Base-by-base conservation (phyloP, 441 rosid species). In the Croton laevigatus region DNA sequence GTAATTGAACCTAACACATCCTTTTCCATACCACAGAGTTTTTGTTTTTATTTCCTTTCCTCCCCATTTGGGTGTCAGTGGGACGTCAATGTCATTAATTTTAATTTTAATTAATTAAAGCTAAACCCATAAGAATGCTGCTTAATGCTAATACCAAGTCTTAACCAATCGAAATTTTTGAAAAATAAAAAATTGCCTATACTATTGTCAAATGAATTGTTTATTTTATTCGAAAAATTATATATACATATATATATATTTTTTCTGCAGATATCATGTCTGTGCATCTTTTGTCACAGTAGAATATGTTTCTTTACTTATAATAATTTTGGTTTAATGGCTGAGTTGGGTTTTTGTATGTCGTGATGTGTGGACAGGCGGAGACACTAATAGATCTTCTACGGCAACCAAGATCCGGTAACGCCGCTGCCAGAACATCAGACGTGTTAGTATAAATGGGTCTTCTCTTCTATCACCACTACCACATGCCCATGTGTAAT, bases 371-470 rank as follows among this genome's bases (percentile, higher is more conserved):
- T 9, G 82, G 74, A 78, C 96, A 90, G 96, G 97, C 97, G 34
- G 91, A 88, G 85, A 68, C 87, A 60, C 73, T 94, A 71, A 88
- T 85, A 72, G 85, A 84, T 76, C 89, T 94, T 65, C 81, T 91
- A 27, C 88, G 98, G 83, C 97, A 85, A 81, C 93, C 95, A 68
- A 91, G 97, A 87, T 88, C 94, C 86, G 82, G 85, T 78, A 73
- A 81, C 81, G 78, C 74, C 75, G 76, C 79, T 83, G 89, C 78
- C 69, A 76, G 84, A 74, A 65, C 80, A 7, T 80, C 90, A 19
- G 63, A 81, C 55, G 73, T 74, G 82, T 81, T 83, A 70, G 86
- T 40, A 10, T 83, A 66, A 76, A 62, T 14, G 57, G n/a, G 1
- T 49, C 6, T 17, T 6, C 16, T 51, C n/a, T 69, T 69, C 76